Evolutionary conservation across 257 asterid species (phyloP).

Genomic region (Fraxinus excelsior): DNA sequence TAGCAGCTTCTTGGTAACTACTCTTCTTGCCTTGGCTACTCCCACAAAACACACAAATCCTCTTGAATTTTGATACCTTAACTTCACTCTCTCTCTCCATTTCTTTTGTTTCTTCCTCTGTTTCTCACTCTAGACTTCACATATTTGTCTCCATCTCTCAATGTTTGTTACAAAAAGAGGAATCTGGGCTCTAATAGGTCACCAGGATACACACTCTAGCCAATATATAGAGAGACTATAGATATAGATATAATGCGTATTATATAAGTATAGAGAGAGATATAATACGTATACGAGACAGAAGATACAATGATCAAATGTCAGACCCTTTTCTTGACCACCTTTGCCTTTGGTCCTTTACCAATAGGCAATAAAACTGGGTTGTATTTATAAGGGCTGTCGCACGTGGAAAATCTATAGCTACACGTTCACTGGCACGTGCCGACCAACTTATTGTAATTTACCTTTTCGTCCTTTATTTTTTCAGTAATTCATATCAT

Average conservation of each 20-base stretch:
- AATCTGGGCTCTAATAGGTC: conserved; percentile 25
- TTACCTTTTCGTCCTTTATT: background rate
- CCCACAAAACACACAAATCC: conserved; percentile 93
- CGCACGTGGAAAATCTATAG: conserved; percentile 36
- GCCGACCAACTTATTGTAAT: conserved; percentile 28
- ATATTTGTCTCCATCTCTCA: conserved; percentile 21
- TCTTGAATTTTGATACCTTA: conserved; percentile 65
- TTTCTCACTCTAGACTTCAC: conserved; percentile 1
- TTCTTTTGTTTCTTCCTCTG: background rate
- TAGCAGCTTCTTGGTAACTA: conserved; percentile 86
- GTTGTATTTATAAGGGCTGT: conserved; percentile 23
- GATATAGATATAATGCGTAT: conserved; percentile 9
- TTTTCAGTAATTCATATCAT: too few species aligned
- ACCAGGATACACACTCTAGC: conserved; percentile 11
- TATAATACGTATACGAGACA: conserved; percentile 9
- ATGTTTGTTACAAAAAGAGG: conserved; percentile 17
- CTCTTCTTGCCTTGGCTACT: conserved; percentile 87
- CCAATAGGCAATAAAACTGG: conserved; percentile 3
- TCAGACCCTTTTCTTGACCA: conserved; percentile 31
- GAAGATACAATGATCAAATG: conserved; percentile 25
- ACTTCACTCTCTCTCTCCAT: conserved; percentile 56
- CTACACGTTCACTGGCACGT: conserved; percentile 30
- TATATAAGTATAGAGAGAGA: background rate
- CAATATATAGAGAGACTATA: conserved; percentile 14
- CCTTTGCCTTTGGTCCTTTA: conserved; percentile 15